Base-by-base conservation (phyloP, 1,139 yeast species). In the Geotrichum candidum region DNA sequence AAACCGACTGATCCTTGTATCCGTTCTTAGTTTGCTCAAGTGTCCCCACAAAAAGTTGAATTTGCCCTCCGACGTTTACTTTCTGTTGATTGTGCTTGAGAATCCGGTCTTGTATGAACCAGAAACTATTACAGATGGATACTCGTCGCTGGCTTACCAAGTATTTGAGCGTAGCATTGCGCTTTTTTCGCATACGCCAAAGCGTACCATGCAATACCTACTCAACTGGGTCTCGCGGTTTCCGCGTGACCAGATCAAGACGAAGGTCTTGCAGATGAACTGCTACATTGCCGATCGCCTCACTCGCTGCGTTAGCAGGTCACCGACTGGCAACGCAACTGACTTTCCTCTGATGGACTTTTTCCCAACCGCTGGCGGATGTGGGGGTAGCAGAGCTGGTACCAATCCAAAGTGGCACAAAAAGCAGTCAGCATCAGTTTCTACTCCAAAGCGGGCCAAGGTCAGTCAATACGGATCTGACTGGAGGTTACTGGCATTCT, bases 401-500 rank as follows among this genome's bases (percentile, higher is more conserved):
- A 41, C 18, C 48, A 23, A 45, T 22, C 31, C 55, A n/a, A 29
- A 33, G 46, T 35, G 53, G 33, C 50, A 27, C 25, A 31, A 35
- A 35, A 53, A 58, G n/a, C 46, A 27, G 2, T 45, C 23, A 18
- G 48, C 48, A 41, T 41, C 31, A 35, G 48, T 23, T 5, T 11
- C 25, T 2, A n/a, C 46, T 1, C 29, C 65, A 11, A 65, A 85
- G 79, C 18, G 48, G 18, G 70, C 82, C 29, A 81, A 80, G 63
- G 72, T 85, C 2, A 82, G 81, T 54, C 86, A 84, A 67, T 92
- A 92, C 72, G 87, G 88, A 0, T 80, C 82, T 63, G 92, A 90
- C 69, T 92, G 97, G 96, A 90, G 86, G 66, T 77, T 91, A 38
- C 78, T 81, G 56, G 80, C 90, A 0, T 90, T 91, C 0, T 84